Percentiles rank a stretch among this genome's conserved stretches.
phyloP scores from a whole-genome alignment of 345 rosid genomes.

The Citrus sp. region DNA sequence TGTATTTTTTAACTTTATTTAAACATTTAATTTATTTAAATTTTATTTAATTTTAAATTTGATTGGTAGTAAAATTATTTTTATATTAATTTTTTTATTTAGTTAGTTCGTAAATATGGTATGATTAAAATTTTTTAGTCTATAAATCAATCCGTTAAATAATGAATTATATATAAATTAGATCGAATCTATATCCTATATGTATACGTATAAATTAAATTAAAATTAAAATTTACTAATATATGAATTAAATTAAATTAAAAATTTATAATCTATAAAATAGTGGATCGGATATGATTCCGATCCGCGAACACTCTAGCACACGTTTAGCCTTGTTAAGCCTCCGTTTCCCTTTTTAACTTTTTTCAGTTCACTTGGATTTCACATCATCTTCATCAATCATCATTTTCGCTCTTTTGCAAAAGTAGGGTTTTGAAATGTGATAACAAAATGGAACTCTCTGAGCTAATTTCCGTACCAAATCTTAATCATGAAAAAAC shows the following conservation, averaged over 20 bases:
- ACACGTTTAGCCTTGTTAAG: no score
- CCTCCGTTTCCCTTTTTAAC: not conserved
- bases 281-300: fast-evolving
- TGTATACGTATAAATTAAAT: fast-evolving
- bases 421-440: constrained; percentile 26
- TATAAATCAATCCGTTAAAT: fast-evolving
- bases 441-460: constrained; percentile 7
- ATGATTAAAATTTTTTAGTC: fast-evolving
- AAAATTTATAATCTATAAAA: no score
- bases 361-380: constrained; percentile 1
- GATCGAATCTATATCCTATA: fast-evolving
- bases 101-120: fast-evolving
- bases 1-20: no score
- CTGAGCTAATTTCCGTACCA: not conserved
- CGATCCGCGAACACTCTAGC: not conserved
- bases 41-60: no score
- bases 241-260: fast-evolving
- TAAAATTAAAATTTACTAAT: no score
- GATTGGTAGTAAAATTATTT: fast-evolving
- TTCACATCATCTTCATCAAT: not conserved
- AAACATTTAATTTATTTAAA: no score
- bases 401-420: not conserved
- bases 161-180: fast-evolving
- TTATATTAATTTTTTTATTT: no score
- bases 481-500: constrained; percentile 4